Evolutionary conservation across 176 grass and related monocot genomes (phyloP), one percentile per base, ranked within the genome.

Genomic region (Areca catechu): DNA sequence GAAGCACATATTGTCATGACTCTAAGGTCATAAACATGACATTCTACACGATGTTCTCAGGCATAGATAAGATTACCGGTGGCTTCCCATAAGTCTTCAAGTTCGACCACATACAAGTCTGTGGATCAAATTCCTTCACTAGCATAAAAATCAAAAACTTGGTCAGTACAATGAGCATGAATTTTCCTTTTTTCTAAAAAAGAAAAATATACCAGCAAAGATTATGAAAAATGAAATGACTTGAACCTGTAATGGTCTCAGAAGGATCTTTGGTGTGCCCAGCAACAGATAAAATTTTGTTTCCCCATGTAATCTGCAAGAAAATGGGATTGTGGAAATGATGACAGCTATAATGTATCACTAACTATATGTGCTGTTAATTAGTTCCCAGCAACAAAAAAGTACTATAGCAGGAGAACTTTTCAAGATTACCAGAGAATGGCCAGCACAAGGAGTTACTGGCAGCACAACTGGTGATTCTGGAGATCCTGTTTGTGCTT

Each of bases 91-190:
- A 85, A 69, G 94, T 93, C 74, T 28, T 85, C 48, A 98, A 78
- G 75, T 83, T 81, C 12, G 84, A 92, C 94, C 94, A 98, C 19
- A 82, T 69, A 89, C 84, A 81, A 67, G 76, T 85, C 71, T 89
- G 84, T 0, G 84, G 88, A 89, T 98, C 83, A 80, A 93, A 98
- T 89, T 98, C 94, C 94, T 88, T 98, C 81, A 91, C 94, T 98
- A 82, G 51, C 74, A 89, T 28, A 67, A 78, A 75, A 71, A 19
- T 77, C 16, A 30, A 82, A 37, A 79, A 81, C 51, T 15, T 58
- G 16, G 58, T 23, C 7, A 70, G 19, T 34, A 48, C 24, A 62
- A 67, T 16, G n/a, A 24, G 9, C 34, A 14, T 43, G 9, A 3
- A 43, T 43, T 14, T 43, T 43, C 2, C 0, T 12, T 12, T 43